Conservation (phyloP, 257 asterid species). For the Osmanthus fragrans region DNA sequence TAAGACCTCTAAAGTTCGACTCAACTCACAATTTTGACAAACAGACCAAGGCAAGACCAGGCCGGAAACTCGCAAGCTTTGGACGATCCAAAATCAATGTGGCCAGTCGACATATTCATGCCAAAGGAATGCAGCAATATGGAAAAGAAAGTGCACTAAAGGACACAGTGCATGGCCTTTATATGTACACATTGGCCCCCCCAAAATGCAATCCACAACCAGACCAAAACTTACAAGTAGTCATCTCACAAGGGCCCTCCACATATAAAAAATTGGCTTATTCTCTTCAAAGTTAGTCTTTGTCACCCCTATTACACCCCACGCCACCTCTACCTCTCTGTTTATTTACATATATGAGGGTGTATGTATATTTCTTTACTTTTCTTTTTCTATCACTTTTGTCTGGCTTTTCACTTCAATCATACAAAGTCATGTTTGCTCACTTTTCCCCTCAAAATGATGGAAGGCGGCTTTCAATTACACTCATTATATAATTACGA, state of each 20-base stretch:
- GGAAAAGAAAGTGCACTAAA: slow-evolving; percentile 2
- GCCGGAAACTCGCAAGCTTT: neutral
- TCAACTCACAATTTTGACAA: neutral
- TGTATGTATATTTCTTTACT: slow-evolving; percentile 13
- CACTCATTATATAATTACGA: slow-evolving; percentile 35
- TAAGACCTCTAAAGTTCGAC: neutral
- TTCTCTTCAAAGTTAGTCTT: slow-evolving; percentile 48
- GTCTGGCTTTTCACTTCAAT: slow-evolving; percentile 29
- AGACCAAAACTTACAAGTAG: slow-evolving; percentile 32
- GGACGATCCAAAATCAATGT: no score
- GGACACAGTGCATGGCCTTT: neutral
- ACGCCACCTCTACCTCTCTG: neutral
- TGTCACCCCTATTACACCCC: neutral
- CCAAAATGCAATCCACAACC: slow-evolving; percentile 21
- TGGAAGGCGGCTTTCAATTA: slow-evolving; percentile 55
- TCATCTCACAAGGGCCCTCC: slow-evolving; percentile 34
- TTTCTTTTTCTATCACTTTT: neutral
- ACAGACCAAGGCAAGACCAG: neutral
- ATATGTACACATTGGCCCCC: slow-evolving; percentile 15
- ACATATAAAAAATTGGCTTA: slow-evolving; percentile 43
- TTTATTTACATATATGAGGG: neutral
- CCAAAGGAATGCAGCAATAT: neutral
- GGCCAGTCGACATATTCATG: neutral
- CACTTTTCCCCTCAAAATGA: slow-evolving; percentile 29
- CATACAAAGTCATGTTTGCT: neutral